Evolutionary conservation across 495 filamentous ascomycete species (phyloP).

Genomic region (Annulohypoxylon stygium): DNA sequence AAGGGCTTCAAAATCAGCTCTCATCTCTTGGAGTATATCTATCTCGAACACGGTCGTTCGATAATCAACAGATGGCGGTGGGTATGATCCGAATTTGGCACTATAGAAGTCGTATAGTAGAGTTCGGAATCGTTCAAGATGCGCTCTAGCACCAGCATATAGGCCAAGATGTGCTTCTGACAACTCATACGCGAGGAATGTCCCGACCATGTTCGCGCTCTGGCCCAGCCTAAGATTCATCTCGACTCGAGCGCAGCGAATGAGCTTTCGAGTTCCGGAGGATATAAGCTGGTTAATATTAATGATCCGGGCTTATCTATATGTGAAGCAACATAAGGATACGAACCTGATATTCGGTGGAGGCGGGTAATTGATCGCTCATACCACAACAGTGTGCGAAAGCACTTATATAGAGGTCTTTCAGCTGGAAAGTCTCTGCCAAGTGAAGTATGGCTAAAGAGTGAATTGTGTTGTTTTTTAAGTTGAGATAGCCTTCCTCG

Average conservation of each 20-base stretch:
- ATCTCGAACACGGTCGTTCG: slow-evolving; percentile 62
- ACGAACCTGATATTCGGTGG: slow-evolving; percentile 69
- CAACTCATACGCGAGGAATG: slow-evolving; percentile 73
- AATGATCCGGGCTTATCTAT: slow-evolving; percentile 15
- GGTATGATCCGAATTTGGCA: slow-evolving; percentile 73
- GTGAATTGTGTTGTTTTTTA: slow-evolving; percentile 69
- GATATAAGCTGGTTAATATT: slow-evolving; percentile 62
- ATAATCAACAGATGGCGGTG: slow-evolving; percentile 59
- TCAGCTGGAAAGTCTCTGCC: slow-evolving; percentile 70
- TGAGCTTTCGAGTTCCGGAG: slow-evolving; percentile 66
- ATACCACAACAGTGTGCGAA: slow-evolving; percentile 78
- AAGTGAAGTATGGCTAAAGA: slow-evolving; percentile 70
- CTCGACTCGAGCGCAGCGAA: slow-evolving; percentile 70
- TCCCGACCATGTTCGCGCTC: slow-evolving; percentile 62
- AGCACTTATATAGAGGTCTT: slow-evolving; percentile 70
- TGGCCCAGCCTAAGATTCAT: slow-evolving; percentile 70
- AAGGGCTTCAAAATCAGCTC: slow-evolving; percentile 70
- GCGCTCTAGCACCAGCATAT: slow-evolving; percentile 62
- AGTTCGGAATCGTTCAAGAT: slow-evolving; percentile 73
- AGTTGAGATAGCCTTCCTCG: slow-evolving; percentile 70
- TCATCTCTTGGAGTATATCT: slow-evolving; percentile 67
- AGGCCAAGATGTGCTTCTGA: slow-evolving; percentile 68
- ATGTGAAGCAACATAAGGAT: background rate
- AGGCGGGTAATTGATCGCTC: slow-evolving; percentile 65
- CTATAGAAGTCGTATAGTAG: slow-evolving; percentile 72